These are phyloP conservation scores for Puccinia hordei DNA, from an alignment of 1,284 basidiomycete genomes.

Conservation along the genomic window DNA sequence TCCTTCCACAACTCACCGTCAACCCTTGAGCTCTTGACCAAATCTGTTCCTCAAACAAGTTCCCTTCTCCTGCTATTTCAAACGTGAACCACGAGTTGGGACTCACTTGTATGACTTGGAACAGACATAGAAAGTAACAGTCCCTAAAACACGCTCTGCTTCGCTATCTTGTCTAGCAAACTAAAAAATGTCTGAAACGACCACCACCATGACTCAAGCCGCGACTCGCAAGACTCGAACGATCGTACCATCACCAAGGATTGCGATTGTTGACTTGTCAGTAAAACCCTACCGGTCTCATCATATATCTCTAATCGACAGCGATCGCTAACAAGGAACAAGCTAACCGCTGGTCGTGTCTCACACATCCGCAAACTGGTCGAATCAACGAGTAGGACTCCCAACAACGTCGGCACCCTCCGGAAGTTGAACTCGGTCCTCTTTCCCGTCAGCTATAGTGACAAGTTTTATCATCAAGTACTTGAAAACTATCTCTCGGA, in stretches of 20 bases:
- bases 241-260: background rate
- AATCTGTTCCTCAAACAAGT: too few relatives aligned
- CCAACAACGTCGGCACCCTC: conserved; percentile 42
- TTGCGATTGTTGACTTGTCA: conserved; percentile 28
- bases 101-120: too few relatives aligned
- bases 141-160: background rate
- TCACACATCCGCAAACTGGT: too few relatives aligned
- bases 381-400: background rate
- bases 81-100: too few relatives aligned
- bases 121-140: too few relatives aligned
- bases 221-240: background rate
- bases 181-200: conserved; percentile 9
- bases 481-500: conserved; percentile 33
- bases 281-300: background rate
- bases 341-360: background rate
- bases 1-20: too few relatives aligned
- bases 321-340: background rate
- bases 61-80: too few relatives aligned
- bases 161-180: background rate
- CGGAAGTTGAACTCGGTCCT: conserved; percentile 43
- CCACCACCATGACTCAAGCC: background rate
- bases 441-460: conserved; percentile 47
- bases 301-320: background rate
- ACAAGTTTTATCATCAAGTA: conserved; percentile 40
- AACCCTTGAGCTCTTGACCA: too few relatives aligned